Evolutionary conservation across 148 eudicot species (phyloP).

Genomic region (Rhododendron molle): DNA sequence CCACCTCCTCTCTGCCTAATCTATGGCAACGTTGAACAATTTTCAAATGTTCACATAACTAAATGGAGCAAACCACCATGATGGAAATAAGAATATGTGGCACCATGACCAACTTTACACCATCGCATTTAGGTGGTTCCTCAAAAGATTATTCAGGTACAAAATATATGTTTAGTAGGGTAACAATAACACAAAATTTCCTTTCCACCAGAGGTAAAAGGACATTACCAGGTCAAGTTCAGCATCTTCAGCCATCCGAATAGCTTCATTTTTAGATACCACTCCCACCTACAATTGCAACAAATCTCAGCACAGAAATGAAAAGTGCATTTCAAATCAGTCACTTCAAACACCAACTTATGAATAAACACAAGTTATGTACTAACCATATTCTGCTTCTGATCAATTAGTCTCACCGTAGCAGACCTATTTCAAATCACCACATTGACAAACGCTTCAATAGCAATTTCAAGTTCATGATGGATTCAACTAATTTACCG

Average conservation of each 20-base stretch:
- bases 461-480: neutral
- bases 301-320: neutral
- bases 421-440: conserved; percentile 46
- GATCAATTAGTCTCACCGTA: conserved; percentile 71
- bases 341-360: neutral
- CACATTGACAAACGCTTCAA: conserved; percentile 12
- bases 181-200: neutral
- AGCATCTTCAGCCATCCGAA: conserved; percentile 70
- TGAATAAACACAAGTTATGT: neutral
- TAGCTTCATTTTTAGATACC: conserved; percentile 60
- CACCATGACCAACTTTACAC: neutral
- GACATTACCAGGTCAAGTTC: conserved; percentile 76
- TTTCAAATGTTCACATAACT: neutral
- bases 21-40: neutral
- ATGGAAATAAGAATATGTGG: neutral
- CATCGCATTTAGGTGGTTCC: neutral
- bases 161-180: neutral
- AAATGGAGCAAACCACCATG: neutral
- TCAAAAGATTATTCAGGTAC: neutral
- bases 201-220: neutral
- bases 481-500: neutral
- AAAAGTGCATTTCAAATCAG: neutral
- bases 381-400: conserved; percentile 67
- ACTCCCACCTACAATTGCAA: conserved; percentile 54
- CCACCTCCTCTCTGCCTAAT: neutral